Conservation (phyloP, 495 filamentous ascomycete genomes). For the Evernia prunastri region DNA sequence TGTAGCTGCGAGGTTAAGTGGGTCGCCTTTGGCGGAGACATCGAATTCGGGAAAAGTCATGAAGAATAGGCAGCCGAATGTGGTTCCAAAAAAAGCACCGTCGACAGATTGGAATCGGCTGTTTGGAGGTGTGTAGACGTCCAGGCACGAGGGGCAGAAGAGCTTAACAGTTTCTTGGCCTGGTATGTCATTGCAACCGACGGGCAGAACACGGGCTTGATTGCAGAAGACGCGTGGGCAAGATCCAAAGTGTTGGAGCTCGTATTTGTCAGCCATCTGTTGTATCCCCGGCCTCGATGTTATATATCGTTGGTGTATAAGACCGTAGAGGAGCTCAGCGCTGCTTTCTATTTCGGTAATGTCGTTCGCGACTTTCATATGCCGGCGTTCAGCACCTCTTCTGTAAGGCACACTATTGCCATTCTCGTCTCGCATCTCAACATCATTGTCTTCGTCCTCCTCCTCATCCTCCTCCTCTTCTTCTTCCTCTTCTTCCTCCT, state of each 20-base stretch:
- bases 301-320: conserved; percentile 98
- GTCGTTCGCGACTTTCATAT: conserved; percentile 83
- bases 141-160: conserved; percentile 93
- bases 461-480: conserved; percentile 68
- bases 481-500: conserved; percentile 70
- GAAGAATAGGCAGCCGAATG: conserved; percentile 90
- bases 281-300: conserved; percentile 95
- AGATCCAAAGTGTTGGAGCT: conserved; percentile 86
- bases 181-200: conserved; percentile 86
- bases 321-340: conserved; percentile 92
- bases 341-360: conserved; percentile 92
- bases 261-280: conserved; percentile 99
- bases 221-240: conserved; percentile 89
- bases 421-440: conserved; percentile 62
- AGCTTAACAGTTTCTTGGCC: conserved; percentile 97
- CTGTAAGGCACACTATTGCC: conserved; percentile 64
- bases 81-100: conserved; percentile 95
- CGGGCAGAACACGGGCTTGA: conserved; percentile 79
- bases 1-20: conserved; percentile 25
- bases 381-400: conserved; percentile 60
- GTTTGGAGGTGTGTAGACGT: conserved; percentile 96
- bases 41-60: conserved; percentile 97
- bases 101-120: conserved; percentile 97
- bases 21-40: conserved; percentile 42
- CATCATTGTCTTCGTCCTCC: conserved; percentile 72